Evolutionary conservation across 2,329 filamentous ascomycete genomes (phyloP), one percentile per base, ranked within the genome.

Genomic region (Neoscytalidium dimidiatum): DNA sequence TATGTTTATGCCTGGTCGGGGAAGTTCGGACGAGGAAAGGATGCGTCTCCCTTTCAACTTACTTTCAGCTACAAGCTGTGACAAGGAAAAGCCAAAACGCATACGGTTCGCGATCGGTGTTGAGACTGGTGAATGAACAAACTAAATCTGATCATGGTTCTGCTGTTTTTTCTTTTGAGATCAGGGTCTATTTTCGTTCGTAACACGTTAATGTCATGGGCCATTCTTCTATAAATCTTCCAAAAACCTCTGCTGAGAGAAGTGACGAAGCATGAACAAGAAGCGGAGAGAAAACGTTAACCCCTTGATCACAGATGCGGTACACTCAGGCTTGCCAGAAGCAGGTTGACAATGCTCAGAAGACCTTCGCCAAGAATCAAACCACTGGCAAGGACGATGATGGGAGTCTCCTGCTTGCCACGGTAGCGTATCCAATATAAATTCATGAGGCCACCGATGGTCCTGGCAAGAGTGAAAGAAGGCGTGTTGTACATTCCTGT

Each of bases 401-500:
- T 85, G 0, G 89, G 90, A 4, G 94, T 94, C 71, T 89, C 90
- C 71, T 82, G 81, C 75, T 74, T 78, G 74, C 76, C 79, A 73
- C 75, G 80, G 69, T 81, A 82, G 6, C 77, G 80, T 62, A 82
- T 83, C 93, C 93, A 97, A 79, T 91, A 95, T 84, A 91, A 93
- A 68, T 87, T 89, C 62, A 90, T 79, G 48, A 89, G 68, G 0
- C 95, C 95, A 2, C 95, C 95, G 9, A 92, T 87, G 0, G 92
- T 91, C 67, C 95, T 84, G 0, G 95, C 94, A 41, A 99, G 82
- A 0, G 95, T 99, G 74, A 99, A 99, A 0, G 92, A 96, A 0
- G 95, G 95, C 0, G 94, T 92, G 72, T 98, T 99, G 79, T 98
- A 99, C 88, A 99, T 99, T 56, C 95, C 90, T 90, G 70, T 69